Base-by-base conservation (phyloP, 179 eudicot genomes). In the Beta corolliflora region DNA sequence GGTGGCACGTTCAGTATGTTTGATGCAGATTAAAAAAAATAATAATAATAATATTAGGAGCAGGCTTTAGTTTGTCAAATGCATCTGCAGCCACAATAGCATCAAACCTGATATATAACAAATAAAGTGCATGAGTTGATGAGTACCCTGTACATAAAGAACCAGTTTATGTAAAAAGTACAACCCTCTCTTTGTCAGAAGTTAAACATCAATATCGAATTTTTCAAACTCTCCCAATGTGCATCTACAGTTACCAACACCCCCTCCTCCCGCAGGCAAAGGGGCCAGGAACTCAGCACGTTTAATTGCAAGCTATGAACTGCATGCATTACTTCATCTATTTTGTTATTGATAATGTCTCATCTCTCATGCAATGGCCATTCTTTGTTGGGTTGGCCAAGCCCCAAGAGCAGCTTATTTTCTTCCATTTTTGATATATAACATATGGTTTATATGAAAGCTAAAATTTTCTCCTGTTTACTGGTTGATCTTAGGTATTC, bases 31-130 rank as follows among this genome's bases (percentile, higher is more conserved):
- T 93, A 84, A 80, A 94, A 94, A 59, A n/a, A n/a, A n/a, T n/a
- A n/a, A n/a, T n/a, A n/a, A n/a, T n/a, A n/a, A n/a, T n/a, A n/a
- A 95, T 94, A 83, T 95, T 98, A 84, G 99, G 99, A 81, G 98
- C 92, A 85, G 99, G 99, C 85, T 95, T 95, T 83, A 95, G 78
- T 55, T 92, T 95, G 86, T 95, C 96, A 84, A 95, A 95, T 41
- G 97, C 95, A 91, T 95, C 99, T 79, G 98, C 99, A 73, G 99
- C 94, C 77, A 95, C 97, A 88, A 95, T 94, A 71, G 99, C 97
- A 87, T 95, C 98, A 84, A 95, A 95, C 91, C 99, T 95, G 92
- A 71, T 58, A 82, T 60, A 69, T 54, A 76, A 13, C 48, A 31
- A 74, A 66, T 67, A 61, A 45, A 58, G 29, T 36, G 41, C 73